Percentiles rank a stretch among this genome's conserved stretches.
Evolutionary conservation across 306 rosid genomes (phyloP).

Genomic region (Fagus crenata): DNA sequence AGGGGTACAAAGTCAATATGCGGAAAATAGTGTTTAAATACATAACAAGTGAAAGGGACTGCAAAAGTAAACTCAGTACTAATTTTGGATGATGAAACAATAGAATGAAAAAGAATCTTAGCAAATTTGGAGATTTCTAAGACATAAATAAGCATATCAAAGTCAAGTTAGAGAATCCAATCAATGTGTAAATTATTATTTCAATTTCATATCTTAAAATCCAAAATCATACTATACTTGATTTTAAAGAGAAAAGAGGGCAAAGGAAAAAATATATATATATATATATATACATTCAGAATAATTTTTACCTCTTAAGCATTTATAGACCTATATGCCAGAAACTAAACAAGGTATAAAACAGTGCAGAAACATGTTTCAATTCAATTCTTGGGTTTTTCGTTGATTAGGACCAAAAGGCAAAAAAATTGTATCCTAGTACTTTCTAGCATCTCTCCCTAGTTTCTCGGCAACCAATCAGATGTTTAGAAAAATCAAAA

Average conservation of each 20-base stretch:
- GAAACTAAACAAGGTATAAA: too few relatives aligned
- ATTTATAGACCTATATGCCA: too few relatives aligned
- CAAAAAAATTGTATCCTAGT: not conserved
- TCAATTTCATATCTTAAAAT: not conserved
- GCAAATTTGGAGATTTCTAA: not conserved
- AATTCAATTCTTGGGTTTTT: not conserved
- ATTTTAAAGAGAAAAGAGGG: not conserved
- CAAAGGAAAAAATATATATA: not conserved
- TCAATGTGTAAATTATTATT: not conserved
- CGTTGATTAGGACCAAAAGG: not conserved
- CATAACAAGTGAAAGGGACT: not conserved
- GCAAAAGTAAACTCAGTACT: not conserved
- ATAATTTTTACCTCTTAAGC: too few relatives aligned
- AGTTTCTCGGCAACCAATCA: not conserved
- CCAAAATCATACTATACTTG: not conserved
- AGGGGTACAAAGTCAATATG: not conserved
- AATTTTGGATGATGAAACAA: not conserved
- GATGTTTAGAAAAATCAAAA: not conserved
- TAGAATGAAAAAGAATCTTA: not conserved
- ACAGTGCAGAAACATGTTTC: too few relatives aligned
- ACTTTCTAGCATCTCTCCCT: not conserved
- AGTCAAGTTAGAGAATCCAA: not conserved
- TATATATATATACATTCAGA: too few relatives aligned
- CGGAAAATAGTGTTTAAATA: not conserved
- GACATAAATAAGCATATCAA: not conserved